Conservation (phyloP, 2,329 filamentous ascomycete species). For the Ampelomyces quisqualis region DNA sequence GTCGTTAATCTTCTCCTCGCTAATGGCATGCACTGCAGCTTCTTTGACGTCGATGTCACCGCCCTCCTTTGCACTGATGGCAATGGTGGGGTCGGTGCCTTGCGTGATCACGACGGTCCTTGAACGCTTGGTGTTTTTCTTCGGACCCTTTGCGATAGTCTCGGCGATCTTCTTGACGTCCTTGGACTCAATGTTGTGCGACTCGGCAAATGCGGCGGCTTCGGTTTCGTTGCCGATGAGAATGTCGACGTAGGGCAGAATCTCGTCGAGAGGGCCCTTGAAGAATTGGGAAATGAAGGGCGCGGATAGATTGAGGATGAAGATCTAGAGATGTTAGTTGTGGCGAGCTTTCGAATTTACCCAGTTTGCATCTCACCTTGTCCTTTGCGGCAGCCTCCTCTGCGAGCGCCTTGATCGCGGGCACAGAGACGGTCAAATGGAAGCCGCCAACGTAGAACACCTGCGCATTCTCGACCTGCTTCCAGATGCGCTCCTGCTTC, state of each 20-base stretch:
- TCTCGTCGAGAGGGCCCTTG: slow-evolving; percentile 88
- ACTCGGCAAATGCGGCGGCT: slow-evolving; percentile 81
- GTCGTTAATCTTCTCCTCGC: slow-evolving; percentile 79
- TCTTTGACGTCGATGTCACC: slow-evolving; percentile 66
- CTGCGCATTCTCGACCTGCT: slow-evolving; percentile 82
- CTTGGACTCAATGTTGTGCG: slow-evolving; percentile 70
- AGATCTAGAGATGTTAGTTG: slow-evolving; percentile 51
- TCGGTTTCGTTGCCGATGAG: slow-evolving; percentile 97
- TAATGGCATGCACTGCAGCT: slow-evolving; percentile 79
- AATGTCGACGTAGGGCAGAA: slow-evolving; percentile 90
- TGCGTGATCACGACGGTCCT: slow-evolving; percentile 91
- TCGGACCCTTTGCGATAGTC: slow-evolving; percentile 82
- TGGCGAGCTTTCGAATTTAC: neutral
- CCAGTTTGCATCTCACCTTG: slow-evolving; percentile 61
- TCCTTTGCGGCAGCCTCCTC: slow-evolving; percentile 86
- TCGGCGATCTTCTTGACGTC: slow-evolving; percentile 84
- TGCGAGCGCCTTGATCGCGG: slow-evolving; percentile 84
- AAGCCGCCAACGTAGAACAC: slow-evolving; percentile 94
- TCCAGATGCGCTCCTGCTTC: slow-evolving; percentile 89
- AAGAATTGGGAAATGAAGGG: slow-evolving; percentile 98
- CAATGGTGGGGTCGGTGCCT: slow-evolving; percentile 85
- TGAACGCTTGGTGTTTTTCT: slow-evolving; percentile 83
- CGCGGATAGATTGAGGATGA: slow-evolving; percentile 88
- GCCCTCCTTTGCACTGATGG: slow-evolving; percentile 71
- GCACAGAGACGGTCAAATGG: slow-evolving; percentile 94